Conservation (phyloP, 225 moss, liverwort and hornwort species). For the Lunularia cruciata region DNA sequence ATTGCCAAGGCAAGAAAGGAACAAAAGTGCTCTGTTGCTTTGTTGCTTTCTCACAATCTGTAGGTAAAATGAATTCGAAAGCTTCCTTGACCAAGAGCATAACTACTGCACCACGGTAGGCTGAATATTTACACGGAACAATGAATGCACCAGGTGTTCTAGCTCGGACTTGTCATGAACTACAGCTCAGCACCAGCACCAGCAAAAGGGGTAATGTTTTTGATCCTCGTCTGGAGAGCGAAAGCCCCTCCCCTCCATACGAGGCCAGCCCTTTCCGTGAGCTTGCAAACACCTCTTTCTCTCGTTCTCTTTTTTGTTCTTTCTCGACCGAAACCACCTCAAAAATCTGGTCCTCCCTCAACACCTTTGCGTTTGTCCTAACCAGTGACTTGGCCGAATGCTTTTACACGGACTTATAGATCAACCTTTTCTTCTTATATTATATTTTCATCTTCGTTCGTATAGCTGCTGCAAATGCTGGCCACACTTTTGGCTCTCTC, state of each 20-base stretch:
- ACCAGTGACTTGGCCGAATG: not conserved
- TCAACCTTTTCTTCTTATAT: not conserved
- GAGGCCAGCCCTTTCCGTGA: not conserved
- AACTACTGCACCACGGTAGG: too few relatives aligned
- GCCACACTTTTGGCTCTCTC: not conserved
- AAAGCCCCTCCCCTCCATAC: too few relatives aligned
- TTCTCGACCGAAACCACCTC: not conserved
- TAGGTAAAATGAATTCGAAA: too few relatives aligned
- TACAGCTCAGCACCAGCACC: not conserved
- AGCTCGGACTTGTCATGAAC: not conserved
- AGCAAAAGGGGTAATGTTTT: not conserved
- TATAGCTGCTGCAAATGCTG: not conserved
- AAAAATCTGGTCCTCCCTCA: slow-evolving; percentile 3
- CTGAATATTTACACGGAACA: too few relatives aligned
- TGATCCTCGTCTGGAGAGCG: not conserved
- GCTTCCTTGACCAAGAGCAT: too few relatives aligned
- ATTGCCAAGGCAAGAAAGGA: too few relatives aligned
- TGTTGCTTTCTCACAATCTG: too few relatives aligned
- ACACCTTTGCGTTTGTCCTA: not conserved
- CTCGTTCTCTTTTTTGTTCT: too few relatives aligned
- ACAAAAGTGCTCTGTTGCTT: too few relatives aligned
- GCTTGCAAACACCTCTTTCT: not conserved
- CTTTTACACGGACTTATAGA: slow-evolving; percentile 10
- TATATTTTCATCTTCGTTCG: too few relatives aligned
- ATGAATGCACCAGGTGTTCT: not conserved